These are phyloP conservation scores for Penicillium steckii DNA, from an alignment of 495 filamentous ascomycete genomes.

Conservation along the genomic window DNA sequence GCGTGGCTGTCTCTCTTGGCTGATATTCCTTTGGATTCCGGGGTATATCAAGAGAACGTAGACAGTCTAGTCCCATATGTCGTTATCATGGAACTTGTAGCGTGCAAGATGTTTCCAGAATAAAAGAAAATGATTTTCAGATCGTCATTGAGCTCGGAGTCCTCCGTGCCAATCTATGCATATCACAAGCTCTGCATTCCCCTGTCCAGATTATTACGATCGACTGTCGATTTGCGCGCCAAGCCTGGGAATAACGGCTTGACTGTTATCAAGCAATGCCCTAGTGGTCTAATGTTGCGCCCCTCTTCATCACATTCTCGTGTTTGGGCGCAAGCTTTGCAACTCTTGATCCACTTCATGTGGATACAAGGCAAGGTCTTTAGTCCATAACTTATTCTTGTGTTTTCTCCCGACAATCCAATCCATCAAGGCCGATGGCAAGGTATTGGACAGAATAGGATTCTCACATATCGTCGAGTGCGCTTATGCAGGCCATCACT, in stretches of 20 bases:
- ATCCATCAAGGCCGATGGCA: neutral
- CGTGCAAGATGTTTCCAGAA: neutral
- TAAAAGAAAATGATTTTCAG: neutral
- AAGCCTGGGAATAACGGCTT: conserved; percentile 8
- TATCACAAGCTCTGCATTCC: neutral
- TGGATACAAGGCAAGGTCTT: conserved; percentile 6
- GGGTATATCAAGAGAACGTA: conserved; percentile 4
- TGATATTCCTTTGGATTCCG: conserved; percentile 2
- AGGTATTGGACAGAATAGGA: neutral
- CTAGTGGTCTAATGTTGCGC: conserved; percentile 3
- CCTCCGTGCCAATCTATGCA: neutral
- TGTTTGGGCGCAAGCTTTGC: neutral
- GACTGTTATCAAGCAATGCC: conserved; percentile 20
- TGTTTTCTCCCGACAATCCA: neutral
- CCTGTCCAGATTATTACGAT: neutral
- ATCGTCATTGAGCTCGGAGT: neutral
- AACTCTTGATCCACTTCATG: neutral
- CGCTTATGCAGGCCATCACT: conserved; percentile 24
- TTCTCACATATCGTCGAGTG: conserved; percentile 7
- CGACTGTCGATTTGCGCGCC: conserved; percentile 6
- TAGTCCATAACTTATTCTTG: neutral
- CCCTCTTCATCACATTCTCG: neutral
- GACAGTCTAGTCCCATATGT: no score
- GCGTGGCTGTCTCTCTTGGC: conserved; percentile 4
- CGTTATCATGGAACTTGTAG: neutral